Evolutionary conservation across 257 asterid species (phyloP).

Genomic region (Nemophila menziesii): DNA sequence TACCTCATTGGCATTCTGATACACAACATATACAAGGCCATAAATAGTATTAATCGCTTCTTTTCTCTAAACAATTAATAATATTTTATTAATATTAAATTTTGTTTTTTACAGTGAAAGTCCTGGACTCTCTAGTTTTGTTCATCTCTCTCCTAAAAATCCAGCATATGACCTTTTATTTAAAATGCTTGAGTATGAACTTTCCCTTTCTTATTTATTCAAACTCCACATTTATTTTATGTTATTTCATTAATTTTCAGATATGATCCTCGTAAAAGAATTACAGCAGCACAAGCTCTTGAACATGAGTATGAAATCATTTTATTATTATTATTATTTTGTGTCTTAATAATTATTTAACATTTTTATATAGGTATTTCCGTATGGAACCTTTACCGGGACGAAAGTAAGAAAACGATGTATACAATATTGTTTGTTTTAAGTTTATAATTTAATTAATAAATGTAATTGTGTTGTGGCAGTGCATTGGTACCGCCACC

Average conservation of each 20-base stretch:
- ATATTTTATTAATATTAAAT: background rate
- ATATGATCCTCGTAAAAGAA: constrained; percentile 87
- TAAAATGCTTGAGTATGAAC: constrained; percentile 92
- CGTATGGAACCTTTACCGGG: constrained; percentile 95
- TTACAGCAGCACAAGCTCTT: constrained; percentile 92
- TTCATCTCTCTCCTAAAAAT: constrained; percentile 71
- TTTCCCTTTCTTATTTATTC: constrained; percentile 13
- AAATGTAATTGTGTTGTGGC: background rate
- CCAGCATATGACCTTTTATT: constrained; percentile 94
- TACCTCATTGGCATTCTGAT: constrained; percentile 95
- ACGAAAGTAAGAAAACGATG: constrained; percentile 58
- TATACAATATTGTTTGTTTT: no score
- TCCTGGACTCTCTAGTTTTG: constrained; percentile 75
- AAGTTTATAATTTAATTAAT: no score
- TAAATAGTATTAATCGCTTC: constrained; percentile 51
- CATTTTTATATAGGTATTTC: constrained; percentile 52
- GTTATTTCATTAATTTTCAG: constrained; percentile 20
- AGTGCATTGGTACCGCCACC: constrained; percentile 66
- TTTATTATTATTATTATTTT: constrained; percentile 4
- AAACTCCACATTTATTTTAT: constrained; percentile 5
- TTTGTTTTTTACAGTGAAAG: constrained; percentile 51
- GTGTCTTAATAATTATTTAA: constrained; percentile 2
- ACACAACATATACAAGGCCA: constrained; percentile 78
- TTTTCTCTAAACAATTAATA: background rate
- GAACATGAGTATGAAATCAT: constrained; percentile 74